phyloP scores from a whole-genome alignment of 2,329 filamentous ascomycete species.

The Monosporascus sp. region DNA sequence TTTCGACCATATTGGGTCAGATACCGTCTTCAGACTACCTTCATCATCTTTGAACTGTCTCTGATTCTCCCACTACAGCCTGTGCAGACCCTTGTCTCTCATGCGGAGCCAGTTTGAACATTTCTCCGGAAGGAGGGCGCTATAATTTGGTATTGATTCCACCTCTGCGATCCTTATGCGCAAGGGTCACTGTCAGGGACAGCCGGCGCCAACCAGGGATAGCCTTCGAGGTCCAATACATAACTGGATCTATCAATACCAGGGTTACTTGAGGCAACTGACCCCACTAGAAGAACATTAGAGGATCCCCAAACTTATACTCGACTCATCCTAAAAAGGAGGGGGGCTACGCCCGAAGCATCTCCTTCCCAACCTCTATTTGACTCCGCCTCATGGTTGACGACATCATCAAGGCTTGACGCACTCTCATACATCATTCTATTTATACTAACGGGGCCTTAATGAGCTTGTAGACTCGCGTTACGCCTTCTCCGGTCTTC shows the following conservation, averaged over 20 bases:
- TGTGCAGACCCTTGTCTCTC: conserved; percentile 36
- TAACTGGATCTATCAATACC: conserved; percentile 34
- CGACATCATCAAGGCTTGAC: neutral
- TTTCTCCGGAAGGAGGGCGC: conserved; percentile 39
- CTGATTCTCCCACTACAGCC: conserved; percentile 21
- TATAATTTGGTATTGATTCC: conserved; percentile 42
- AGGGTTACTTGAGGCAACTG: conserved; percentile 32
- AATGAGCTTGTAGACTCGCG: neutral
- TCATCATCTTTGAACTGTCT: conserved; percentile 22
- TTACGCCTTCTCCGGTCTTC: neutral
- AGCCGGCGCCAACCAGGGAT: conserved; percentile 35
- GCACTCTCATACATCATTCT: neutral
- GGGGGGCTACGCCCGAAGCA: conserved; percentile 15
- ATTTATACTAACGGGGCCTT: neutral
- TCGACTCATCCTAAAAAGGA: conserved; percentile 20
- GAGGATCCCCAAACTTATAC: conserved; percentile 33
- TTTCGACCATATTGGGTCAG: conserved; percentile 34
- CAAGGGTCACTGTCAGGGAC: conserved; percentile 33
- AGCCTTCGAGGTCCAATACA: conserved; percentile 35
- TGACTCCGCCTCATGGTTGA: neutral
- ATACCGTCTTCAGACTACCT: conserved; percentile 31
- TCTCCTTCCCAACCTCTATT: conserved; percentile 3
- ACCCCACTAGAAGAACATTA: conserved; percentile 35
- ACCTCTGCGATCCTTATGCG: conserved; percentile 38
- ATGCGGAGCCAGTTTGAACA: conserved; percentile 40